These are phyloP conservation scores for Vigna mungo DNA, from an alignment of 306 rosid species.

Conservation along the genomic window DNA sequence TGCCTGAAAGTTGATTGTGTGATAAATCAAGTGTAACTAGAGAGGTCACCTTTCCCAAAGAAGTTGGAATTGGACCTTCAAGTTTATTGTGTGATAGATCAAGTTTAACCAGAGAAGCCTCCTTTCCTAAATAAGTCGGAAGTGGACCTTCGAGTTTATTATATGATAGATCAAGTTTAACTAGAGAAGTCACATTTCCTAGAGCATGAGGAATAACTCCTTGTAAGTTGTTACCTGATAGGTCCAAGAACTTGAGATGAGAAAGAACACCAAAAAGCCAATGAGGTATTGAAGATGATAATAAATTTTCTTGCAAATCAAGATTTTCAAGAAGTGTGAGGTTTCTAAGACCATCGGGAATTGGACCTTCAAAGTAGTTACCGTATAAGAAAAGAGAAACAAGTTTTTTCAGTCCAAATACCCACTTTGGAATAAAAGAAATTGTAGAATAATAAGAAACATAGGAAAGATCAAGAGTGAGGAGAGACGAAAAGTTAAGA, in stretches of 20 bases:
- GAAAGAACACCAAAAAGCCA: not conserved
- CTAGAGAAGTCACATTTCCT: conserved; percentile 32
- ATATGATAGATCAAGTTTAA: not conserved
- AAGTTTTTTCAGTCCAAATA: not conserved
- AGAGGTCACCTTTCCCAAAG: too few relatives aligned
- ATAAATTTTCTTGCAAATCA: not conserved
- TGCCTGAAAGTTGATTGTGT: too few relatives aligned
- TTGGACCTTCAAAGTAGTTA: not conserved
- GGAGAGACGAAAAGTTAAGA: conserved; percentile 26
- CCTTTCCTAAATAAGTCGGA: not conserved
- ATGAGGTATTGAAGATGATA: conserved; percentile 39
- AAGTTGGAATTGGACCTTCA: not conserved
- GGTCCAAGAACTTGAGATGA: conserved; percentile 25
- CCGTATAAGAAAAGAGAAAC: not conserved
- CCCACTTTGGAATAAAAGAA: conserved; percentile 1
- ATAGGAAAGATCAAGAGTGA: not conserved
- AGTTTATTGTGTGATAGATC: too few relatives aligned
- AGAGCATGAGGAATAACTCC: not conserved
- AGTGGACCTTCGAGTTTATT: not conserved
- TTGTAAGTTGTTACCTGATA: fast-evolving
- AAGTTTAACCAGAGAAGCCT: not conserved
- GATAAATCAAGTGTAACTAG: too few relatives aligned
- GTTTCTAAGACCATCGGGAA: conserved; percentile 22
- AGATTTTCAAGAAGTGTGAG: conserved; percentile 46
- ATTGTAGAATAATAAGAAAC: not conserved